Evolutionary conservation across 2,329 filamentous ascomycete species (phyloP), one percentile per base, ranked within the genome.

Genomic region (Fonsecaea pugnacius): DNA sequence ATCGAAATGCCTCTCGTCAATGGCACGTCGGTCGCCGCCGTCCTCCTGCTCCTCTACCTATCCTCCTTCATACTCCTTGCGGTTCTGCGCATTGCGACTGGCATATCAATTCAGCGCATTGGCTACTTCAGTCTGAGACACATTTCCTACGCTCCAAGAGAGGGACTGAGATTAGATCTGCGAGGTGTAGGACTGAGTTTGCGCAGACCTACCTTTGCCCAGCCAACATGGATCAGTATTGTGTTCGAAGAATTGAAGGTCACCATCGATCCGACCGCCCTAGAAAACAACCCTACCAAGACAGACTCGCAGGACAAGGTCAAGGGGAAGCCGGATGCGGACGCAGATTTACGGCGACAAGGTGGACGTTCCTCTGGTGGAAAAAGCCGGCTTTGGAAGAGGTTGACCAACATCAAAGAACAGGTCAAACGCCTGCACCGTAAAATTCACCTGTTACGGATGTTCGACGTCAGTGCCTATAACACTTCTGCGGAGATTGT

Each of bases 221-320:
- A 98, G 76, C 95, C 95, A 51, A 98, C 96, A 67, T 98, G 94
- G 92, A 82, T 96, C 72, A 98, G 93, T 75, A 83, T 99, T 57
- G 91, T 95, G 8, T 79, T 99, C 65, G 91, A 87, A 72, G 95
- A 97, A 74, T 82, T 97, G 56, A 90, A 88, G 56, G 84, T 99
- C 57, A 96, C 91, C 0, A 76, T 98, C 50, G 91, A 99, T 74
- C 81, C 92, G 52, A 84, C 85, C 65, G 84, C 87, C 54, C 77
- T 95, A 85, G 86, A 69, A 46, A 60, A 35, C 24, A 50, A 30
- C 12, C 53, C 67, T 1, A n/a, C 53, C 14, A 64, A 59, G 38
- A 58, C 65, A 10, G 65, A 62, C 24, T 52, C 62, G 53, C 57
- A 35, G 64, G 54, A 67, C 63, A 68, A 65, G 63, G 62, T 64